A percentile compares a stretch with the other conserved stretches of the same genome.
Conservation (phyloP, 2,329 filamentous ascomycete genomes). For the Aureobasidium sp. region DNA sequence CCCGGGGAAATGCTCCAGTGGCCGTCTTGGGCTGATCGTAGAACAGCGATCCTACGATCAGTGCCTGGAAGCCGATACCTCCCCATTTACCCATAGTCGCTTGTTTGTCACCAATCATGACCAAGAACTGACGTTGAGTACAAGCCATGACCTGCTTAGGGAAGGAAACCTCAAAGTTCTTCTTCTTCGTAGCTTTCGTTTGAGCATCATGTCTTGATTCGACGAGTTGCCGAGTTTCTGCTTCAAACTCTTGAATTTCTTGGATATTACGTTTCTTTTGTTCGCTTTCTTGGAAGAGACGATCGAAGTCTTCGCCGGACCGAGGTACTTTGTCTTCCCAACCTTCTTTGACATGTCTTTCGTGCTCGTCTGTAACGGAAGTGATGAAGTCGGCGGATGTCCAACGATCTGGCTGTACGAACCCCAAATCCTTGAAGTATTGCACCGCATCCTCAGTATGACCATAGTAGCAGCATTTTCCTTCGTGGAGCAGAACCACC, state of each 20-base stretch:
- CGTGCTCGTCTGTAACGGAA: conserved; percentile 75
- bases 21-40: conserved; percentile 57
- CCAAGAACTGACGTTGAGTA: conserved; percentile 74
- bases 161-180: conserved; percentile 78
- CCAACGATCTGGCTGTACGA: conserved; percentile 63
- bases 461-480: conserved; percentile 70
- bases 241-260: conserved; percentile 65
- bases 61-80: conserved; percentile 63
- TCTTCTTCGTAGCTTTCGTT: conserved; percentile 54
- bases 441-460: conserved; percentile 57
- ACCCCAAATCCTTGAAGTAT: conserved; percentile 74
- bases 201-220: conserved; percentile 69
- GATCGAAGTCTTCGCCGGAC: conserved; percentile 57
- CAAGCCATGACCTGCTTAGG: conserved; percentile 75
- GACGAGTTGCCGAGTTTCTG: conserved; percentile 56
- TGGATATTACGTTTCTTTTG: conserved; percentile 49
- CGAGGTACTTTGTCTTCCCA: conserved; percentile 62
- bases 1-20: conserved; percentile 70
- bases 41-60: conserved; percentile 75
- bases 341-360: conserved; percentile 67
- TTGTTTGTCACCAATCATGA: conserved; percentile 81
- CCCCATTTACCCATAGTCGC: conserved; percentile 67
- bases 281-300: conserved; percentile 62
- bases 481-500: conserved; percentile 71
- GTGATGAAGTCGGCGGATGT: conserved; percentile 76